A percentile compares a stretch with the other conserved stretches of the same genome.
phyloP scores from a whole-genome alignment of 345 rosid species.

The Gossypioides kirkii region DNA sequence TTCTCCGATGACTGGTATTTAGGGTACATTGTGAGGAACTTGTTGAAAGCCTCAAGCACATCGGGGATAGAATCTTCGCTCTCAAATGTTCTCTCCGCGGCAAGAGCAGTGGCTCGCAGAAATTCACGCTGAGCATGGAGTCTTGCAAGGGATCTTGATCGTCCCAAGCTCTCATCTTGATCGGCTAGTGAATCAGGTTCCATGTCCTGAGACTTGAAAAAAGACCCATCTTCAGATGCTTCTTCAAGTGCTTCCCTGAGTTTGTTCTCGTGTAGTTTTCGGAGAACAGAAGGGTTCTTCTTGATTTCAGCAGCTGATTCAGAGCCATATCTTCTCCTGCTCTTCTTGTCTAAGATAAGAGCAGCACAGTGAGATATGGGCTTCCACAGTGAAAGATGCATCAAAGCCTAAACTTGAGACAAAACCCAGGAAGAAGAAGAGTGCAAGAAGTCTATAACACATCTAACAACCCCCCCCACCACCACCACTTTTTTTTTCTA shows the following conservation, averaged over 20 bases:
- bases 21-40: constrained; percentile 87
- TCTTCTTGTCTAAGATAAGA: constrained; percentile 81
- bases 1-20: constrained; percentile 75
- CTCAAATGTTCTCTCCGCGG: constrained; percentile 73
- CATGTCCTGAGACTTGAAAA: constrained; percentile 75
- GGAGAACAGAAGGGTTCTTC: constrained; percentile 46
- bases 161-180: constrained; percentile 67
- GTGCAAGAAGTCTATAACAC: constrained; percentile 23
- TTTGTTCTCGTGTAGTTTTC: constrained; percentile 73
- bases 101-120: constrained; percentile 82
- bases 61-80: constrained; percentile 66
- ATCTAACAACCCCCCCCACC: constrained; percentile 13
- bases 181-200: constrained; percentile 43
- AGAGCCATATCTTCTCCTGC: constrained; percentile 64
- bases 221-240: constrained; percentile 92
- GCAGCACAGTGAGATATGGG: constrained; percentile 98
- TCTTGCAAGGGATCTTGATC: constrained; percentile 94
- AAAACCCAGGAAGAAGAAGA: constrained; percentile 22
- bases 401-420: constrained; percentile 31
- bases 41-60: constrained; percentile 53
- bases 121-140: constrained; percentile 91
- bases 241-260: constrained; percentile 94
- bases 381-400: constrained; percentile 99
- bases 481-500: not conserved
- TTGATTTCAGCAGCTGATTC: constrained; percentile 45